phyloP scores from a whole-genome alignment of 2,329 filamentous ascomycete species.

The Alternaria novae-zelandiae region DNA sequence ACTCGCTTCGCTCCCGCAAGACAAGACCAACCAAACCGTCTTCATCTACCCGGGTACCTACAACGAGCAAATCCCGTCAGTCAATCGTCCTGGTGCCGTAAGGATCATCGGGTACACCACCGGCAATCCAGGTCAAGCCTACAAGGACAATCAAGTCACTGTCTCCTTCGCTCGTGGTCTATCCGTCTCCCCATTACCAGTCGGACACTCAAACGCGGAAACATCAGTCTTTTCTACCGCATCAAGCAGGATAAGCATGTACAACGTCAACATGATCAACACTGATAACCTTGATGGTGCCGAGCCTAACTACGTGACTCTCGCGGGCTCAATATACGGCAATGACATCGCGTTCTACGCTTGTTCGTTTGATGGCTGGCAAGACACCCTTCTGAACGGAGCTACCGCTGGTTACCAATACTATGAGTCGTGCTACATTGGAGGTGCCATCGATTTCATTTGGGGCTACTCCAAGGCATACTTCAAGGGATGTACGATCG shows the following conservation, averaged over 20 bases:
- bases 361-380: slow-evolving; percentile 60
- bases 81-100: slow-evolving; percentile 55
- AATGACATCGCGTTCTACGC: slow-evolving; percentile 63
- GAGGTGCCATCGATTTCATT: slow-evolving; percentile 64
- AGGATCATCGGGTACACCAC: slow-evolving; percentile 66
- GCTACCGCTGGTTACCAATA: slow-evolving; percentile 57
- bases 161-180: slow-evolving; percentile 50
- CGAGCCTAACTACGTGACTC: slow-evolving; percentile 52
- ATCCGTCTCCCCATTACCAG: slow-evolving; percentile 49
- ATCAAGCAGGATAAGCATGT: slow-evolving; percentile 61
- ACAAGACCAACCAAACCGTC: slow-evolving; percentile 58
- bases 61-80: slow-evolving; percentile 62
- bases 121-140: slow-evolving; percentile 48
- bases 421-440: slow-evolving; percentile 62
- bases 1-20: slow-evolving; percentile 45
- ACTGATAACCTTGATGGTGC: slow-evolving; percentile 48
- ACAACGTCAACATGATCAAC: slow-evolving; percentile 63
- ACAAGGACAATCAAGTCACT: slow-evolving; percentile 63
- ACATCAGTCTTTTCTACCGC: slow-evolving; percentile 56
- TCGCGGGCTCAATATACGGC: slow-evolving; percentile 59
- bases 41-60: slow-evolving; percentile 67
- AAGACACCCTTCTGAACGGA: slow-evolving; percentile 56
- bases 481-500: slow-evolving; percentile 58
- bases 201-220: slow-evolving; percentile 55
- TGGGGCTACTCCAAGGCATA: slow-evolving; percentile 61